Conservation (phyloP, 192 early-diverging fungal genomes). For the Dispira simplex region DNA sequence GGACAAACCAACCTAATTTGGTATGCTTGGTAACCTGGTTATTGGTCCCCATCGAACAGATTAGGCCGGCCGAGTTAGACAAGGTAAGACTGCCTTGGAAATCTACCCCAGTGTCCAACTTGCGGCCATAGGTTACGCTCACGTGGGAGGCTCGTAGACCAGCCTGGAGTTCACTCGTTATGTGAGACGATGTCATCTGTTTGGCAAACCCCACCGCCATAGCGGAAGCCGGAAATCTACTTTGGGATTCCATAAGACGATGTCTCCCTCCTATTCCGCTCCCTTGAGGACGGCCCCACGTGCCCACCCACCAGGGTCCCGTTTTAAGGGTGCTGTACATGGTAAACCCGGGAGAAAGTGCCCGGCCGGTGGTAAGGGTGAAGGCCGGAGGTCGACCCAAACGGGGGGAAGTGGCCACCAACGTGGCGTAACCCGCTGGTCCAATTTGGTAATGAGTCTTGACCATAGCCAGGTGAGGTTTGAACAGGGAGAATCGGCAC, state of each 20-base stretch:
- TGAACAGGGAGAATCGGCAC: not conserved
- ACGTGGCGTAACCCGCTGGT: not conserved
- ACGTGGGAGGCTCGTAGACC: conserved; percentile 14
- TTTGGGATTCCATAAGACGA: not conserved
- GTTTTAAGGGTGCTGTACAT: not conserved
- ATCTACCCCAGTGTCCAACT: conserved; percentile 5
- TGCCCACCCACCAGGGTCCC: not conserved
- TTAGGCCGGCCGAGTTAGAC: conserved; percentile 31
- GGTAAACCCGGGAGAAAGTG: not conserved
- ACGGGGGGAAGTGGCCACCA: not conserved
- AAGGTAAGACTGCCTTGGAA: conserved; percentile 11
- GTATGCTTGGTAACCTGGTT: conserved; percentile 36
- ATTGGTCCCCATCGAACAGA: conserved; percentile 32
- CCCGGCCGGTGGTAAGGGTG: not conserved
- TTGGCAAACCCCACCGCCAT: not conserved
- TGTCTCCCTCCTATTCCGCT: not conserved
- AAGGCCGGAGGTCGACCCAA: not conserved
- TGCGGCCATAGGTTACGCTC: conserved; percentile 12
- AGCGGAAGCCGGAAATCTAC: not conserved
- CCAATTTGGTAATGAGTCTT: conserved; percentile 3
- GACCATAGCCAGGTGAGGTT: not conserved
- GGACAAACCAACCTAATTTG: conserved; percentile 36
- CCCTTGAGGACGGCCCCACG: not conserved
- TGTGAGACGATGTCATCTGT: not conserved
- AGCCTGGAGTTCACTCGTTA: conserved; percentile 1